phyloP scores from a whole-genome alignment of 345 rosid genomes.

The Aethionema arabicum region DNA sequence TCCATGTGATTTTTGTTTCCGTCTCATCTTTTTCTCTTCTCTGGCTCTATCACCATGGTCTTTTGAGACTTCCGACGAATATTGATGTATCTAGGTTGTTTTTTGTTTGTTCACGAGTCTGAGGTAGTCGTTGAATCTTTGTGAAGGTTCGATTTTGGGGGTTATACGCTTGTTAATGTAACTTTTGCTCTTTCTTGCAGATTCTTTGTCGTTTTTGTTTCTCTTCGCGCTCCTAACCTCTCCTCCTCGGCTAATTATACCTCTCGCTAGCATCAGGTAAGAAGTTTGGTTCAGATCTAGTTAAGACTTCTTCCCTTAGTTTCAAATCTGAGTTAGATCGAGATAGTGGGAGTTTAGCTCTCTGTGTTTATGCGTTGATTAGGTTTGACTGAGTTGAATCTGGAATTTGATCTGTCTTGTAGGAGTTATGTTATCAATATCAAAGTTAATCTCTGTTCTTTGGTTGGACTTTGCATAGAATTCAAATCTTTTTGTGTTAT shows the following conservation, averaged over 20 bases:
- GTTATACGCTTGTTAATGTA: not conserved
- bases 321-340: not conserved
- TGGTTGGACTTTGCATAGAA: not conserved
- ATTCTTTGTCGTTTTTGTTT: conserved; percentile 8
- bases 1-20: too few relatives aligned
- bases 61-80: too few relatives aligned
- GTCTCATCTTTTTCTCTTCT: too few relatives aligned
- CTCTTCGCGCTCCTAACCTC: conserved; percentile 5
- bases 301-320: not conserved
- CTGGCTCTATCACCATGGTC: too few relatives aligned
- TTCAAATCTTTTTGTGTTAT: not conserved
- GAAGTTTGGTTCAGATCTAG: conserved; percentile 31
- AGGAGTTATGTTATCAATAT: not conserved
- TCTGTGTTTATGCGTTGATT: not conserved
- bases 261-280: conserved; percentile 36
- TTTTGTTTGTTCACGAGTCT: not conserved
- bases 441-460: not conserved
- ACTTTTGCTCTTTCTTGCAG: conserved; percentile 11
- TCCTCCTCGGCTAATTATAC: not conserved
- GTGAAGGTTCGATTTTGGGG: not conserved
- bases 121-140: not conserved
- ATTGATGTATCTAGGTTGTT: not conserved
- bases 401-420: conserved; percentile 7
- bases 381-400: not conserved
- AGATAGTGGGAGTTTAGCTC: not conserved